Conservation (phyloP, 1,284 basidiomycete genomes). For the Sporisorium graminicola region DNA sequence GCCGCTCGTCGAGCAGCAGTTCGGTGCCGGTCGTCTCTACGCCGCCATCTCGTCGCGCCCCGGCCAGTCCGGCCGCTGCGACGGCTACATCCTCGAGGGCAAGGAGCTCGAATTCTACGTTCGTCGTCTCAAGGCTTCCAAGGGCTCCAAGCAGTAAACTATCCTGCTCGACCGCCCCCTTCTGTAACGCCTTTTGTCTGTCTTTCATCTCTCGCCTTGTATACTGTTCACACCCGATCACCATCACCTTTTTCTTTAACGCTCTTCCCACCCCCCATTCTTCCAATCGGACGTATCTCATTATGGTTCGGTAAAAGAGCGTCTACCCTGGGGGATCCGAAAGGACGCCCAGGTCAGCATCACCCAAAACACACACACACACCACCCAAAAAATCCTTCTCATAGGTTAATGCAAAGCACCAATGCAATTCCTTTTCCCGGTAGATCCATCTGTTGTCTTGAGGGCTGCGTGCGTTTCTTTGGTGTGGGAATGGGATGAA, state of each 20-base stretch:
- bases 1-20: constrained; percentile 69
- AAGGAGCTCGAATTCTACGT: constrained; percentile 69
- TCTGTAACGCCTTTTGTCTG: neutral
- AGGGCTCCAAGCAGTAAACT: constrained; percentile 60
- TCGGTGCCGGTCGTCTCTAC: constrained; percentile 68
- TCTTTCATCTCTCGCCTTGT: neutral
- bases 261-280: too few species aligned
- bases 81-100: constrained; percentile 70
- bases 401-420: constrained; percentile 14
- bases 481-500: neutral
- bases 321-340: too few species aligned
- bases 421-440: neutral
- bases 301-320: too few species aligned
- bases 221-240: neutral
- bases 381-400: constrained; percentile 5
- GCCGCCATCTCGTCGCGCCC: constrained; percentile 67
- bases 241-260: neutral
- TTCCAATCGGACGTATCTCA: too few species aligned
- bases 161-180: neutral
- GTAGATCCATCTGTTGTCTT: neutral
- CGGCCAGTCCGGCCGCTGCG: constrained; percentile 66
- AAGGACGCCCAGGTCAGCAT: too few species aligned
- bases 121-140: constrained; percentile 63
- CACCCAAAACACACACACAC: too few species aligned
- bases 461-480: neutral